phyloP scores from a whole-genome alignment of 2,329 filamentous ascomycete genomes.

The Trichothecium sympodiale region DNA sequence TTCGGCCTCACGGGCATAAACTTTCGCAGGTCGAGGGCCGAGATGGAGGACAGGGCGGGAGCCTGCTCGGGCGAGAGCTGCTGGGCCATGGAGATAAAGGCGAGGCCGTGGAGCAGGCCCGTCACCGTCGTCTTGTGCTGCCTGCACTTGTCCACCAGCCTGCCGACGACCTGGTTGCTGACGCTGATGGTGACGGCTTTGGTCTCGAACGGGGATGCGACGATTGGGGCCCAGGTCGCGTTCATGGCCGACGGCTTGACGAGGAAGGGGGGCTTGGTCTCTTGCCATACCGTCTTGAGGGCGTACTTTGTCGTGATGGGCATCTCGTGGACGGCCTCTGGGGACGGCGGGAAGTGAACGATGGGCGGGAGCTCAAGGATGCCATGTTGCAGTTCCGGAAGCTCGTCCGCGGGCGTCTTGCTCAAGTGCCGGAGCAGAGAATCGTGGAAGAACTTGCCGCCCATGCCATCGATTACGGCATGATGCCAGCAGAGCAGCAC shows the following conservation, averaged over 20 bases:
- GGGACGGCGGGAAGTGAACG: constrained; percentile 11
- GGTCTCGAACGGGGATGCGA: constrained; percentile 9
- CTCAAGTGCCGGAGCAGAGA: constrained; percentile 16
- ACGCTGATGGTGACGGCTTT: constrained; percentile 10
- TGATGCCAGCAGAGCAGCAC: constrained; percentile 17
- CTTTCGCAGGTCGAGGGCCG: constrained; percentile 11
- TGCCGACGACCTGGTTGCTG: constrained; percentile 7
- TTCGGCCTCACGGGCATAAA: constrained; percentile 7
- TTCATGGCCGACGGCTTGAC: constrained; percentile 4
- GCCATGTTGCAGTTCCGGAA: constrained; percentile 1
- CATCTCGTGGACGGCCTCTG: constrained; percentile 12
- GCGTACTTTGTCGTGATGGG: constrained; percentile 9
- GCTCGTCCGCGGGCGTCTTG: neutral
- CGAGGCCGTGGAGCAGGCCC: constrained; percentile 13
- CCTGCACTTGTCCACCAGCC: constrained; percentile 13
- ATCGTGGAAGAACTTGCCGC: constrained; percentile 19
- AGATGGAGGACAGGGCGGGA: constrained; percentile 1
- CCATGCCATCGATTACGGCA: constrained; percentile 15
- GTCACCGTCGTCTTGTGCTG: constrained; percentile 16
- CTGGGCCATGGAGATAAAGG: constrained; percentile 3
- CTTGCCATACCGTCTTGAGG: constrained; percentile 9
- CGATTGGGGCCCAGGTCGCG: constrained; percentile 14
- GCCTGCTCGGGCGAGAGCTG: constrained; percentile 5
- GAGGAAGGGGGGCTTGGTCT: constrained; percentile 8
- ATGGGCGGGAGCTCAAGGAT: constrained; percentile 5